A percentile compares a stretch with the other conserved stretches of the same genome.
Evolutionary conservation across 2,329 filamentous ascomycete species (phyloP).

Genomic region (Zymoseptoria tritici): DNA sequence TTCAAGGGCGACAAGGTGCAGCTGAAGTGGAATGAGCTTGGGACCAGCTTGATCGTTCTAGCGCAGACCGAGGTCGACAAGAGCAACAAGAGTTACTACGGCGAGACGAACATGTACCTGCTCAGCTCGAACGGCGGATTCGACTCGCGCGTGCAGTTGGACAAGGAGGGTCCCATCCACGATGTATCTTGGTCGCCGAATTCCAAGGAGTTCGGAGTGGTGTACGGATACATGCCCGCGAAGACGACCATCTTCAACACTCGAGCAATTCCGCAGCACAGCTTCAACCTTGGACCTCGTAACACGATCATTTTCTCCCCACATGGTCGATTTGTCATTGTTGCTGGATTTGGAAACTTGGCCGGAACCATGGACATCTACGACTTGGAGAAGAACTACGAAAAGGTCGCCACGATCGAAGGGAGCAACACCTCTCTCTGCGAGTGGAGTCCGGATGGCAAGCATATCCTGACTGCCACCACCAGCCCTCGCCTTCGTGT

Average conservation of each 20-base stretch:
- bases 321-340: conserved; percentile 82
- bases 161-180: conserved; percentile 97
- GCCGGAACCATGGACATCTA: conserved; percentile 97
- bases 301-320: conserved; percentile 96
- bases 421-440: conserved; percentile 93
- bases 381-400: conserved; percentile 88
- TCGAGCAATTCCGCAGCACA: conserved; percentile 73
- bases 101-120: conserved; percentile 93
- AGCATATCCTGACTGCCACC: conserved; percentile 93
- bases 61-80: conserved; percentile 98
- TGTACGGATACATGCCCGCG: conserved; percentile 98
- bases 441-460: conserved; percentile 94
- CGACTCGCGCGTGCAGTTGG: conserved; percentile 71
- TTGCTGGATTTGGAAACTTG: conserved; percentile 95
- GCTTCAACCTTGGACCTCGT: conserved; percentile 76
- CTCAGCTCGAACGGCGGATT: conserved; percentile 86
- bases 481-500: conserved; percentile 91
- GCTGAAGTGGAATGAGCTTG: conserved; percentile 92
- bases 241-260: conserved; percentile 98
- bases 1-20: conserved; percentile 99
- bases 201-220: conserved; percentile 93
- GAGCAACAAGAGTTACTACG: conserved; percentile 98
- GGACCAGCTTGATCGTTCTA: conserved; percentile 85
- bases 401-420: conserved; percentile 88
- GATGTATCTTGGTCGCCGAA: conserved; percentile 98